Base-by-base conservation (phyloP, 164 flowering plant genomes). In the Hamamelis virginiana region DNA sequence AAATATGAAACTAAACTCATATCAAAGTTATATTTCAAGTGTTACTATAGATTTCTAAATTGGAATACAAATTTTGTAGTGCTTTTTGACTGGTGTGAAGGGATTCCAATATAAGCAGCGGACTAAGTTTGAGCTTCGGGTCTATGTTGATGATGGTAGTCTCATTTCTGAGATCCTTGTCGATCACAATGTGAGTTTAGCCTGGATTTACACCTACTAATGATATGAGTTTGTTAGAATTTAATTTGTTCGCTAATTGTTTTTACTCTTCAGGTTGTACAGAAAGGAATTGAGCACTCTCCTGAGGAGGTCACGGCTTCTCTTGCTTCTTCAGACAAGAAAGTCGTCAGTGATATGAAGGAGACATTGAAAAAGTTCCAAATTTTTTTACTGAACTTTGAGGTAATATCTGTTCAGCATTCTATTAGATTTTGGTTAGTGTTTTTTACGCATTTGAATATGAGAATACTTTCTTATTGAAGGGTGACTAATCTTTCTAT, bases 71-170 rank as follows among this genome's bases (percentile, higher is more conserved):
- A 50, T 44, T 78, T 70, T 84, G 85, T 64, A 95, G 99, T 92
- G 99, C 70, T 81, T 91, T 68, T 33, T 91, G 86, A 91, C 97
- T 47, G 98, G 93, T 67, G 94, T 92, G 3, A 92, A 91, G 79
- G 79, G 81, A 21, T 95, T 95, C 80, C 87, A 79, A 41, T 92
- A 78, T 69, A 89, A 83, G 78, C 65, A 75, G 33, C 78, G 86
- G 80, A 61, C 81, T 38, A 80, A 68, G 18, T 95, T 74, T 74
- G 92, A 92, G 70, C 97, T 91, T 66, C 83, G 48, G 52, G 92
- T 77, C 27, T 89, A 88, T 74, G 85, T 92, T 69, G 99, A 93
- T 72, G 99, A 96, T 80, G 99, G 99, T 33, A 96, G 98, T 75
- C 89, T 92, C 72, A 91, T 92, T 59, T 84, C 93, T 25, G 98